A percentile compares a stretch with the other conserved stretches of the same genome.
Evolutionary conservation across 805 yeast genomes (phyloP).

Genomic region (fission yeast (Schizosaccharomyces pombe)): DNA sequence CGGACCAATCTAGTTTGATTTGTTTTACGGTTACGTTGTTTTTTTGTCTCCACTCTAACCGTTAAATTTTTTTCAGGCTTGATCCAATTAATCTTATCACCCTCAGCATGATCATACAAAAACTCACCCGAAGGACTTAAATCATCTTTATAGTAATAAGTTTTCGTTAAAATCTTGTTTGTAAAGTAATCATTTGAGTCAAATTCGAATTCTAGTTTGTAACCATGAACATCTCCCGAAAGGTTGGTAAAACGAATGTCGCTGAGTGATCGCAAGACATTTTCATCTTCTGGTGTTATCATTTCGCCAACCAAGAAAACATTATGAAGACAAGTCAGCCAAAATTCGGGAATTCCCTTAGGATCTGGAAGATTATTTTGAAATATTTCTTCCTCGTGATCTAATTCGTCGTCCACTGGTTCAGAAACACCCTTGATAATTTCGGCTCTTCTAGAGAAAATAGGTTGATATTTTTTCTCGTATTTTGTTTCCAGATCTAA

Average conservation of each 20-base stretch:
- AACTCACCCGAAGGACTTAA: conserved; percentile 88
- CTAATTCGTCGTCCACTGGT: conserved; percentile 57
- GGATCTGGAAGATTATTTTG: conserved; percentile 17
- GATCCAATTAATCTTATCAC: conserved; percentile 60
- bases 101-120: conserved; percentile 91
- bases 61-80: conserved; percentile 57
- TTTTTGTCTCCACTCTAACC: conserved; percentile 70
- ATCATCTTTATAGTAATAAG: conserved; percentile 83
- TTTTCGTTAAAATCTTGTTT: conserved; percentile 50
- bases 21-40: conserved; percentile 83
- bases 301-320: conserved; percentile 58
- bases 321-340: conserved; percentile 89
- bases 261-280: conserved; percentile 41
- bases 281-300: conserved; percentile 74
- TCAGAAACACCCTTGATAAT: conserved; percentile 50
- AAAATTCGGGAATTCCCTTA: conserved; percentile 77
- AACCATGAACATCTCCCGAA: conserved; percentile 47
- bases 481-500: conserved; percentile 67
- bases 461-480: conserved; percentile 46
- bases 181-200: conserved; percentile 51
- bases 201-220: conserved; percentile 66
- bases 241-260: conserved; percentile 64
- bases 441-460: conserved; percentile 47
- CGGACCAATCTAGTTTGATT: conserved; percentile 91
- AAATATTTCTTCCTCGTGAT: conserved; percentile 24